These are phyloP conservation scores for Decorospora gaudefroyi DNA, from an alignment of 2,329 filamentous ascomycete species.

Conservation along the genomic window DNA sequence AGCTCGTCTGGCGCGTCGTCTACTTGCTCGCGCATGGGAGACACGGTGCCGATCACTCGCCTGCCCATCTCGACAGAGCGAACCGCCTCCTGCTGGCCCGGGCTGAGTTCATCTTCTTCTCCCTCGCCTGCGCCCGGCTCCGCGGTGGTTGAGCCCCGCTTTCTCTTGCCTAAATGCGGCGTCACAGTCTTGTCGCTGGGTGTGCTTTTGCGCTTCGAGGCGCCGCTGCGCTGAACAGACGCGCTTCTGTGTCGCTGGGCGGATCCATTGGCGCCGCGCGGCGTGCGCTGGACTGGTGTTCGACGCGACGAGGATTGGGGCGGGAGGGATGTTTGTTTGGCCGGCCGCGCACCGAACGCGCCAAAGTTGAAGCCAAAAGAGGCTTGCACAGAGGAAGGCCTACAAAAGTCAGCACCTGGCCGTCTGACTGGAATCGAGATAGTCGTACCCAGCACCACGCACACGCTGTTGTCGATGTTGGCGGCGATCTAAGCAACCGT, in stretches of 20 bases:
- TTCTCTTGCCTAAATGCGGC: constrained; percentile 43
- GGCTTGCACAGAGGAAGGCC: constrained; percentile 54
- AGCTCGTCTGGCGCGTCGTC: constrained; percentile 38
- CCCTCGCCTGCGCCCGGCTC: constrained; percentile 24
- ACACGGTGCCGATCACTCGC: constrained; percentile 30
- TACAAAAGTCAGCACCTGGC: constrained; percentile 38
- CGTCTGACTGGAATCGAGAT: constrained; percentile 9
- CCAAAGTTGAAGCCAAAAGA: constrained; percentile 55
- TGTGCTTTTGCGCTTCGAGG: constrained; percentile 22
- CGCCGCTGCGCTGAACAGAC: constrained; percentile 32
- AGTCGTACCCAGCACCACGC: constrained; percentile 60
- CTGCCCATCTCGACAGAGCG: constrained; percentile 36
- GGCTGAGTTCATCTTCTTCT: constrained; percentile 44
- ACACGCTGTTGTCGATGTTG: constrained; percentile 62
- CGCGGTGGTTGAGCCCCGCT: constrained; percentile 32
- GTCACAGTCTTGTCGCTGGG: constrained; percentile 28
- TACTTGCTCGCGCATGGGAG: constrained; percentile 30
- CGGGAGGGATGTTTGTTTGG: constrained; percentile 37
- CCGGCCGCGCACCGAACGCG: constrained; percentile 23
- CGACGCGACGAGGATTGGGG: constrained; percentile 27
- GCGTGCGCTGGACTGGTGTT: constrained; percentile 34
- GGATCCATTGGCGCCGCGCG: constrained; percentile 27
- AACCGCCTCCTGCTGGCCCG: constrained; percentile 31
- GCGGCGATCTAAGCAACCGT: constrained; percentile 51
- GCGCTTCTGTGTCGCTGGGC: constrained; percentile 37